Base-by-base conservation (phyloP, 257 asterid genomes). In the Gardenia jasminoides region DNA sequence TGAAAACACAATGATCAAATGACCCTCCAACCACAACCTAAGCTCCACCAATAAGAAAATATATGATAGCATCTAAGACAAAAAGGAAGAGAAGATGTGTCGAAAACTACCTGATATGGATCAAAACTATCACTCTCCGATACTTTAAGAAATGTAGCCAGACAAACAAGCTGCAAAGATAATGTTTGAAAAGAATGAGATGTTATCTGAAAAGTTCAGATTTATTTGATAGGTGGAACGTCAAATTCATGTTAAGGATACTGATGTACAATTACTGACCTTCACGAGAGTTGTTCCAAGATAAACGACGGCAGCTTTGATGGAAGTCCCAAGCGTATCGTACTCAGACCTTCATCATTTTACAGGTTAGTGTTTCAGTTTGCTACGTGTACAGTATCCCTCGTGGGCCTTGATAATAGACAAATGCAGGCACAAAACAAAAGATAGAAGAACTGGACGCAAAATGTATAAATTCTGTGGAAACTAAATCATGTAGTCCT, bases 121-220 rank as follows among this genome's bases (percentile, higher is more conserved):
- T 96, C 94, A 80, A 96, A 96, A 79, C 79, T 89, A 87, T 96
- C 97, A 80, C 92, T 91, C 78, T 93, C 99, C 3, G 99, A 91
- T 46, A 92, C 99, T 30, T 93, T 92, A 50, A 96, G 97, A 91
- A 96, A 96, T 47, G 99, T 93, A 46, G 99, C 99, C 70, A 96
- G 91, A 83, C 98, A 96, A 82, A 93, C 99, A 75, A 96, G 96
- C 99, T 94, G 94, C 81, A 73, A 75, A 75, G 61, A 58, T 70
- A 84, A 78, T 33, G 22, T n/a, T 56, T 58, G 50, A 30, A 69
- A 75, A 50, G 62, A 83, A 65, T 41, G 10, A n/a, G 69, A 17
- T 11, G 17, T 56, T 31, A 62, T 67, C 64, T 26, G 24, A 10
- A 74, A 75, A 77, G 68, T 41, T 6, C 17, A 11, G 20, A 64